Evolutionary conservation across 1,284 basidiomycete species (phyloP), one percentile per base, ranked within the genome.

Genomic region (Tilletiopsis washingtonensis): DNA sequence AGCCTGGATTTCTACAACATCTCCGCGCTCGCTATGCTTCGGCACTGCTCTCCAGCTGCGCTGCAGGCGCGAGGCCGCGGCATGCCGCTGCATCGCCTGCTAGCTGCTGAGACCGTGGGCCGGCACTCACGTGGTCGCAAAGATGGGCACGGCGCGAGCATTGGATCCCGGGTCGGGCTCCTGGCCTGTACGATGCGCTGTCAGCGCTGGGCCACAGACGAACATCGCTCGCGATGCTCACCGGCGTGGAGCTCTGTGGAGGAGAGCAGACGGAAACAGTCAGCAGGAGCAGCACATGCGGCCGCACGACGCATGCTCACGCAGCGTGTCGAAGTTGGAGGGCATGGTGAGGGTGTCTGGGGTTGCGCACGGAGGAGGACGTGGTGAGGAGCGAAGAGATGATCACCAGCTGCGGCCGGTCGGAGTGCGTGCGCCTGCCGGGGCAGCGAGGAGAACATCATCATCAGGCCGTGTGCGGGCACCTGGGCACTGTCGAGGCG

Each of bases 151-250:
- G 11, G 88, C 88, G 12, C 87, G 82, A 1, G 88, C 71, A 56
- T 85, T 83, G 20, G 84, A 86, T 29, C 82, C 74, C 0, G 82
- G 76, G 75, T 88, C 86, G 5, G 81, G 79, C 12, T 75, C 74
- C 64, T 89, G 85, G 9, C 88, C 88, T n/a, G n/a, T 36, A 84
- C 88, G 66, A 90, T 88, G 29, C 90, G 78, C 75, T 88, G 85
- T 20, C 12, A 34, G 32, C 32, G 17, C 12, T 12, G 32, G 12
- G 32, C n/a, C n/a, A n/a, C 12, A 34, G 32, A 34, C 17, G 32
- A 34, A 17, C 32, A 3, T 12, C 17, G 32, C 12, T 1, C 12
- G 32, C 12, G 32, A 3, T 1, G 17, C 32, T 34, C 3, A 34
- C 32, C 32, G 17, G 32, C 32, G 32, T 34, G 32, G 32, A 34